Base-by-base conservation (phyloP, 768 basidiomycete genomes). In the Galerina marginata region DNA sequence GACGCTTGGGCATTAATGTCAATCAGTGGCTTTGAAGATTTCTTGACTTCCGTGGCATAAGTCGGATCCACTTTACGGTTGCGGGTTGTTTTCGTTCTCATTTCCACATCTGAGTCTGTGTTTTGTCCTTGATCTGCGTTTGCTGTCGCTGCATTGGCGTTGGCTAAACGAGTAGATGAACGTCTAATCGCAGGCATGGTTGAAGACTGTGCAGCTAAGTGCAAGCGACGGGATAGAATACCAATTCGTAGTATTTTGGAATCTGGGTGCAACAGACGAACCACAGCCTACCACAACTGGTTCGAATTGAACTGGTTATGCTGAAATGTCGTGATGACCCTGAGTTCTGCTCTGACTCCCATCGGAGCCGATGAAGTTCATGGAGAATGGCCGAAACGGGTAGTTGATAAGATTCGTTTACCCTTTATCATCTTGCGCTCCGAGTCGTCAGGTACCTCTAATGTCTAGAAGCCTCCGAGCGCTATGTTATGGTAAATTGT, bases 351-450 rank as follows among this genome's bases (percentile, higher is more conserved):
- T 33, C 5, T 33, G 29, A 33, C 29, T 33, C 29, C 29, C 29
- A 33, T 33, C 29, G 29, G 29, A 33, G 29, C 29, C 29, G 29
- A 33, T 33, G 29, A 33, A 33, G 20, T 20, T 7, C 29, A 7
- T 7, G 4, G 29, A 33, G 29, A 33, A 33, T 33, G 29, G 7
- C 29, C 29, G 7, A 33, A 33, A 33, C 29, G 29, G 29, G 29
- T 7, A 33, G 29, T 33, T 33, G 29, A 33, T 33, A 33, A 86
- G 86, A 55, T 79, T 88, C 43, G 77, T 84, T 6, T 87, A 20
- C 20, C 20, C 20, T 20, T 20, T 20, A 20, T 20, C 20, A 20
- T 20, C 20, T 20, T 20, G 20, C 20, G 20, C 20, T 20, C 20
- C 20, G 20, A 20, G 20, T 20, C 20, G 20, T 20, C 20, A 20